Percentiles rank a stretch among this genome's conserved stretches.
These are phyloP conservation scores for Aspergillus leporis DNA, from an alignment of 495 filamentous ascomycete species.

Conservation along the genomic window DNA sequence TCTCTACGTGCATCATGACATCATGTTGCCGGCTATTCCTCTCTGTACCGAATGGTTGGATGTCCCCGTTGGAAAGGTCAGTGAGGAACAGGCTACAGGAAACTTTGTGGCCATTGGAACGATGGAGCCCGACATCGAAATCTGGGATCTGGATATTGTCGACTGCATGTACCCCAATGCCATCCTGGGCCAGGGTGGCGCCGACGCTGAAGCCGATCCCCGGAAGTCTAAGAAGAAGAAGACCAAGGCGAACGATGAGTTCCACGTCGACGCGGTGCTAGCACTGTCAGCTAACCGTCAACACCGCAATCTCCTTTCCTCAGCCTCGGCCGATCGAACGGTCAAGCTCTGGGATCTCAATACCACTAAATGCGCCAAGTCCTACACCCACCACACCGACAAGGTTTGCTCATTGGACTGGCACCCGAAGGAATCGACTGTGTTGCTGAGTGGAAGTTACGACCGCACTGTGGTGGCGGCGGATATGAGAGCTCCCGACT, in stretches of 20 bases:
- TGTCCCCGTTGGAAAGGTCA: slow-evolving; percentile 72
- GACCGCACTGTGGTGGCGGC: slow-evolving; percentile 88
- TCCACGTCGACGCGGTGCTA: slow-evolving; percentile 92
- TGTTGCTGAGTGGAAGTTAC: slow-evolving; percentile 89
- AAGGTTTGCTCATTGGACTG: slow-evolving; percentile 95
- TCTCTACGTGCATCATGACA: slow-evolving; percentile 98
- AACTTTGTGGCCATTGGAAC: slow-evolving; percentile 96
- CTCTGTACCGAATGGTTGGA: slow-evolving; percentile 95
- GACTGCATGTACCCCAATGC: slow-evolving; percentile 98
- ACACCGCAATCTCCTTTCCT: slow-evolving; percentile 94
- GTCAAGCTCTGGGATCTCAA: slow-evolving; percentile 97
- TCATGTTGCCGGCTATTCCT: slow-evolving; percentile 97
- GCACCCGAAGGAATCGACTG: slow-evolving; percentile 83
- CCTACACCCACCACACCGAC: slow-evolving; percentile 86
- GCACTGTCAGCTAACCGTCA: slow-evolving; percentile 87
- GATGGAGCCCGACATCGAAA: slow-evolving; percentile 97
- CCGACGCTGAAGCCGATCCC: slow-evolving; percentile 42
- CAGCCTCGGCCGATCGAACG: slow-evolving; percentile 92
- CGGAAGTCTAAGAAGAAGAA: slow-evolving; percentile 82
- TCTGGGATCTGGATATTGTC: slow-evolving; percentile 94
- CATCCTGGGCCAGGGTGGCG: slow-evolving; percentile 84
- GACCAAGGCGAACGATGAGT: slow-evolving; percentile 83
- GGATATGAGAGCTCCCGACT: slow-evolving; percentile 89
- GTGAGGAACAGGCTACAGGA: slow-evolving; percentile 55
- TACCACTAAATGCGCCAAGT: slow-evolving; percentile 88